Evolutionary conservation across 768 basidiomycete genomes (phyloP), one percentile per base, ranked within the genome.

Genomic region (Inosperma sp.): DNA sequence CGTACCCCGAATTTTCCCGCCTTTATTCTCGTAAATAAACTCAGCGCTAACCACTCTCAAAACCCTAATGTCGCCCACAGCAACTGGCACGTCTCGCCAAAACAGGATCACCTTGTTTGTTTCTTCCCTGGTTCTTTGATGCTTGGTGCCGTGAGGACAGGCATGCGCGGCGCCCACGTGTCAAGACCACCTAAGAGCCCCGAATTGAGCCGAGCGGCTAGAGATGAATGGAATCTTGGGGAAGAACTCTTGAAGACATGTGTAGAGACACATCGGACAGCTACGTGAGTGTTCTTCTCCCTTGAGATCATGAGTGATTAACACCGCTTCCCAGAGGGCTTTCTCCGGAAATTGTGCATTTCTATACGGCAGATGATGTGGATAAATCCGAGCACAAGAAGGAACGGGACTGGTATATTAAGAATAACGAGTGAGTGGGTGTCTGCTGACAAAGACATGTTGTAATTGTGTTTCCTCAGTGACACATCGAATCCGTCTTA

Each of bases 41-140:
- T n/a, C n/a, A n/a, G n/a, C 5, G 19, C 12, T 51, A 47, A 39
- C 7, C 44, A 21, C 13, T 37, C 46, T 39, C 40, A 34, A 45
- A 29, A 31, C n/a, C 25, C 27, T 14, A 19, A 12, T 19, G 5
- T 12, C 16, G 22, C 44, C 10, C n/a, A 52, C 56, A 89, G 90
- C 13, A 66, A 70, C 37, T 93, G 88, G 88, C 75, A 77, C 16
- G 68, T 86, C 22, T 72, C 74, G 14, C 87, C 86, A 8, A 95
- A 96, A 64, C 95, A 98, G 71, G 95, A 98, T 62, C 94, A 97
- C 63, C 81, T 97, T 17, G 93, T 89, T 2, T 97, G 95, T 68
- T 98, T 96, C 81, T 72, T 98, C 35, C 92, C 84, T 36, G 95
- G 93, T 1, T 88, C 88, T 1, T 80, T 98, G 52, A 82, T 98